These are phyloP conservation scores for Candida anutae DNA, from an alignment of 1,139 yeast species.

Conservation along the genomic window DNA sequence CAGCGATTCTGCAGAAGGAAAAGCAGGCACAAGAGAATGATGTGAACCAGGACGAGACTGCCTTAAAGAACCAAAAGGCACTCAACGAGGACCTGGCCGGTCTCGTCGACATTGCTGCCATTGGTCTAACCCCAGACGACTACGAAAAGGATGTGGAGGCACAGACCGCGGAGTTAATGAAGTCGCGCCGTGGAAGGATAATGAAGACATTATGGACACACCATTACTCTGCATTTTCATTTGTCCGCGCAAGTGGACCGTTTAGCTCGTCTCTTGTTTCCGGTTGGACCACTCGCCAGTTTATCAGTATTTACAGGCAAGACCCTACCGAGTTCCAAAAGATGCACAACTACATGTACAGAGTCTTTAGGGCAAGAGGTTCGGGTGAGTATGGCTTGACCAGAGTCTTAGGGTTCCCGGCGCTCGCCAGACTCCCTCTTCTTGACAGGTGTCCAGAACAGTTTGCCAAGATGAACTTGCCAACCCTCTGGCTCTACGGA, in stretches of 20 bases:
- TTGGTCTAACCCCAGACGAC: too few species aligned
- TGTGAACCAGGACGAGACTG: constrained; percentile 8
- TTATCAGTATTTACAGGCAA: constrained; percentile 23
- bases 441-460: constrained; percentile 35
- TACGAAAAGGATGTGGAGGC: constrained; percentile 4
- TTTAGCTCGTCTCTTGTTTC: constrained; percentile 29
- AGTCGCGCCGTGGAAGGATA: constrained; percentile 15
- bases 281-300: constrained; percentile 36
- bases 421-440: constrained; percentile 35
- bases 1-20: constrained; percentile 9
- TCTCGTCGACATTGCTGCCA: constrained; percentile 1
- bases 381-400: constrained; percentile 43
- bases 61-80: constrained; percentile 3
- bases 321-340: constrained; percentile 25
- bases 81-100: constrained; percentile 2
- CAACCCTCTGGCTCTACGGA: constrained; percentile 41
- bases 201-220: constrained; percentile 28
- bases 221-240: constrained; percentile 31
- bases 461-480: constrained; percentile 29
- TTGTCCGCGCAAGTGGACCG: constrained; percentile 31
- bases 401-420: constrained; percentile 31
- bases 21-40: constrained; percentile 9
- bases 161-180: constrained; percentile 3
- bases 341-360: constrained; percentile 36
- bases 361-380: constrained; percentile 33